Evolutionary conservation across 495 filamentous ascomycete species (phyloP), one percentile per base, ranked within the genome.

Genomic region (Penicillium arizonense): DNA sequence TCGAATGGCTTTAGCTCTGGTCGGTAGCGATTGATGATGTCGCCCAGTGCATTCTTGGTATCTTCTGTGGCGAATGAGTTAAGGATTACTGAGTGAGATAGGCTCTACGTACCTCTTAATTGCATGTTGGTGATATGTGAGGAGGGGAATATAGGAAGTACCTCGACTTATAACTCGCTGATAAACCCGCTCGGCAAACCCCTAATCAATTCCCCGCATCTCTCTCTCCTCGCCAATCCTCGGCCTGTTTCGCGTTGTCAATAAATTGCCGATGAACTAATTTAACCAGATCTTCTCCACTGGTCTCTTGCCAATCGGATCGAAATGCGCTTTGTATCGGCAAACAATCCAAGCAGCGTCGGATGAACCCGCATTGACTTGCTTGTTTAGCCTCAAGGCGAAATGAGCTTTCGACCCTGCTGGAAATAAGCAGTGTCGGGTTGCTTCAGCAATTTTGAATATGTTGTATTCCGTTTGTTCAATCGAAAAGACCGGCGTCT

Each of bases 1-100:
- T 80, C 77, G 55, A 72, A 81, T 0, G 45, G 58, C 3, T 45
- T 45, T 5, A 80, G 58, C 40, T 72, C 61, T 5, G 71, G 71
- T 4, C 66, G 59, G 53, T 61, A 52, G 16, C 47, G 43, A 7
- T 65, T 32, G 38, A 50, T 42, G 28, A 50, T 23, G 3, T 41
- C 47, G 26, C 18, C 52, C 44, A 47, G 44, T 6, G 13, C 16
- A 42, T 36, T 24, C 9, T 35, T 40, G 36, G 37, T 9, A 4
- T 44, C 6, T 14, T 38, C 41, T 39, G 24, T 21, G 34, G 12
- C n/a, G 41, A 5, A 35, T 11, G 8, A 24, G 42, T 36, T 8
- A 14, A 26, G 34, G 21, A 28, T 34, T 23, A 1, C 1, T 45
- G 18, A 13, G 2, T n/a, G 10, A 33, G 16, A 3, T 1, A 8